Evolutionary conservation across 768 basidiomycete genomes (phyloP).

Genomic region (Termitomyces sp.): DNA sequence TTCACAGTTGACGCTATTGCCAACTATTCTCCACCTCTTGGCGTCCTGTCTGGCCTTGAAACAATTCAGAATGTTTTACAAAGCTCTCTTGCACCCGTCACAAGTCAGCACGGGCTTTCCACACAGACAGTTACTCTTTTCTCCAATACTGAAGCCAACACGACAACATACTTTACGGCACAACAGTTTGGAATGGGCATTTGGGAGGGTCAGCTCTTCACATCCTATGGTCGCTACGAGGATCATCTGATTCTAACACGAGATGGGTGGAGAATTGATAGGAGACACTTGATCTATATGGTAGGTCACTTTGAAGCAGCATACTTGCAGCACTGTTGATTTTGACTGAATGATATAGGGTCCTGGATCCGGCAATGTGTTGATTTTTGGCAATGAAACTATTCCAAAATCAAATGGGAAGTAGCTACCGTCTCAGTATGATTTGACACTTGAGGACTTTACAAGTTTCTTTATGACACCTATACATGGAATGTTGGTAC

Average conservation of each 20-base stretch:
- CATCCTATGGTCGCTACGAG: neutral
- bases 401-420: too few relatives aligned
- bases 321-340: too few relatives aligned
- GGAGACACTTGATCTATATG: too few relatives aligned
- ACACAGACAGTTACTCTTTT: neutral
- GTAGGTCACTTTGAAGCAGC: too few relatives aligned
- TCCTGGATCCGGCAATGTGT: too few relatives aligned
- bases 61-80: neutral
- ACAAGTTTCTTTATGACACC: too few relatives aligned
- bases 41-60: neutral
- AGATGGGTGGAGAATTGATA: neutral
- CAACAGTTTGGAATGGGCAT: neutral
- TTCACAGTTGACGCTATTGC: neutral
- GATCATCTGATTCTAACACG: neutral
- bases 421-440: too few relatives aligned
- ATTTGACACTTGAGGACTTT: too few relatives aligned
- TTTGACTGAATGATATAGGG: too few relatives aligned
- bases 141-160: too few relatives aligned
- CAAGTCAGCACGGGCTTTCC: neutral
- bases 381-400: too few relatives aligned
- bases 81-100: neutral
- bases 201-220: neutral
- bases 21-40: neutral
- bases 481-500: too few relatives aligned
- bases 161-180: neutral